Evolutionary conservation across 371 early-diverging fungal species (phyloP).

Genomic region (Mucor sp.): DNA sequence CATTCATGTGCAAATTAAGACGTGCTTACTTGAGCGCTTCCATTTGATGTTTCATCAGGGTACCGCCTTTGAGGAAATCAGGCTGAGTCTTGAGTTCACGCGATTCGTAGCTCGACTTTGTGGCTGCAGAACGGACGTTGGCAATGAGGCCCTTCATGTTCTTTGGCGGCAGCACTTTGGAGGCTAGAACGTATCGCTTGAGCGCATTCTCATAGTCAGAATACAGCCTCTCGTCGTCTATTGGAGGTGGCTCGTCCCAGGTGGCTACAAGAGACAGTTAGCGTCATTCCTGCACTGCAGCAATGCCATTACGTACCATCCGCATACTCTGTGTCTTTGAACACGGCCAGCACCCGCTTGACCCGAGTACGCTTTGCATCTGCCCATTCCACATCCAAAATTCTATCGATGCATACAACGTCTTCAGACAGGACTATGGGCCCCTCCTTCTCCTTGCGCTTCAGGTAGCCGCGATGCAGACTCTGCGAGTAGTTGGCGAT

Average conservation of each 20-base stretch:
- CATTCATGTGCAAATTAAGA: background rate
- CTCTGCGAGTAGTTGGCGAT: conserved; percentile 23
- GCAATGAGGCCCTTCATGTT: conserved; percentile 39
- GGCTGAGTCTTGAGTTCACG: conserved; percentile 68
- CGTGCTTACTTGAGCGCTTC: conserved; percentile 78
- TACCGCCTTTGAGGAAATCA: conserved; percentile 59
- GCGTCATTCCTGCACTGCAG: background rate
- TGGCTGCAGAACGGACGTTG: conserved; percentile 32
- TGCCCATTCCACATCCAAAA: conserved; percentile 46
- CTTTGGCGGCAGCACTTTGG: conserved; percentile 37
- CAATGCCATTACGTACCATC: conserved; percentile 35
- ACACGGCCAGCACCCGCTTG: conserved; percentile 47
- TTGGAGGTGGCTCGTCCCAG: conserved; percentile 39
- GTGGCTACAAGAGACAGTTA: conserved; percentile 15
- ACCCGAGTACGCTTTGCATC: conserved; percentile 26
- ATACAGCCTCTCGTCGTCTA: conserved; percentile 33
- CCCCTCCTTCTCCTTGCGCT: conserved; percentile 16
- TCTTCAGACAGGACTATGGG: conserved; percentile 18
- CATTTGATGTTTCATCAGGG: conserved; percentile 82
- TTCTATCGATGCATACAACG: conserved; percentile 50
- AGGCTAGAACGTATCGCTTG: conserved; percentile 29
- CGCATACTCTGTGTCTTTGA: conserved; percentile 49
- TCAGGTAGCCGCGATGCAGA: conserved; percentile 29
- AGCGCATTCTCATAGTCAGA: conserved; percentile 44
- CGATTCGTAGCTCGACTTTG: conserved; percentile 29